Evolutionary conservation across 305 asterid genomes (phyloP), one percentile per base, ranked within the genome.

Genomic region (Fraxinus sp.): DNA sequence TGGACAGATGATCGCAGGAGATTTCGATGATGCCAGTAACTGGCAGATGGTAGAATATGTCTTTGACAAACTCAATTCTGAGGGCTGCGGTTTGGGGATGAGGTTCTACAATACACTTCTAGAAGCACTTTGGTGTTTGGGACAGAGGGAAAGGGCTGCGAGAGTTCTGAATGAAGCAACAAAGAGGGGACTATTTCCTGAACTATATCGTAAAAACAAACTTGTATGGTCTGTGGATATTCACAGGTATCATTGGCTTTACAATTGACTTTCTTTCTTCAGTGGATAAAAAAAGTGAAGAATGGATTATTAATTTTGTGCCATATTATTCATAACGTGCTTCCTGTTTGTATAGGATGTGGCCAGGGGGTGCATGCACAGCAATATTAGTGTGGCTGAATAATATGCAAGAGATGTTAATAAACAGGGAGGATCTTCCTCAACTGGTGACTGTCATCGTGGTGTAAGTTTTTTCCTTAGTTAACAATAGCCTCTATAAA

Each of bases 21-120:
- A 94, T 41, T 92, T 82, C 62, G 99, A 96, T 85, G 99, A 96
- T 84, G 83, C 77, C 4, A 88, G 76, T 89, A 96, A 93, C 84
- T 96, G 99, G 99, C 99, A 94, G 87, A 96, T 94, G 97, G 99
- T 94, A 26, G 99, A 96, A 83, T 93, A 93, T 84, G 97, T 92
- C 68, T 93, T 96, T 81, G 98, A 96, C 88, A 93, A 94, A 87
- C 98, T 96, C 79, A 92, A 85, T 68, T 91, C 95, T 37, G 97
- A 94, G 92, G 99, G 99, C 18, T 90, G 98, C 83, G 91, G 94
- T 77, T 88, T 91, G 66, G 95, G 96, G 81, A 89, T 94, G 90
- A 93, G 96, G 87, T 94, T 94, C 85, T 94, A 87, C 82, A 96
- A 93, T 88, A 80, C 97, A 24, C 87, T 96, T 85, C 84, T 96